Base-by-base conservation (phyloP, 305 asterid genomes). In the Fraxinus nigra region DNA sequence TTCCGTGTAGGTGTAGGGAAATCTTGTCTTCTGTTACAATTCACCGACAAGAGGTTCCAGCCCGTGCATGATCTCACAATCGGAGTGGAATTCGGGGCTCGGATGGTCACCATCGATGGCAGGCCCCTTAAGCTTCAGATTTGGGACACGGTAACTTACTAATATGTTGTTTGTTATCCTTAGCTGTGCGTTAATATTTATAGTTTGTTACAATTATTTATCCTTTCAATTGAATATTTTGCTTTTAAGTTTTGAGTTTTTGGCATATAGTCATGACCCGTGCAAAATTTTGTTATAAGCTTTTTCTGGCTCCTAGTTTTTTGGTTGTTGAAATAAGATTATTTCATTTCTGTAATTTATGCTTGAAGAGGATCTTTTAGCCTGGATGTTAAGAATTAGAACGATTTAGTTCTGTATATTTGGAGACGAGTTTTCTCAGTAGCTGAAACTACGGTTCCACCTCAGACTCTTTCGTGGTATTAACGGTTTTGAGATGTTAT, bases 21-120 rank as follows among this genome's bases (percentile, higher is more conserved):
- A 89, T 93, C 98, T 75, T 93, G 97, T 75, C 82, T 93, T 90
- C 90, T 93, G 80, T 82, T 93, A 90, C 97, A 93, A 86, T 93
- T 92, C 82, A 92, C 97, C 1, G 97, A 93, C 69, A 93, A 90
- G 93, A 91, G 98, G 93, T 93, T 92, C 86, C 97, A 92, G 83
- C 98, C 98, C 14, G 96, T 94, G 85, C 97, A 93, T 85, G 97
- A 93, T 87, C 93, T 93, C 81, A 93, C 98, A 4, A 93, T 93
- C 35, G 98, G 98, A 75, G 98, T 93, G 54, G 98, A 93, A 83
- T 93, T 92, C 75, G 98, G 97, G 82, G 97, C 98, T 70, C 92
- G 97, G 14, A 91, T 91, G 96, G 90, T 93, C 30, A 91, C 89
- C 37, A 92, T 92, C 46, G 96, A 92, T 14, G 87, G 88, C 86